Conservation (phyloP, 1,139 yeast species). For the Yamadazyma triangularis region DNA sequence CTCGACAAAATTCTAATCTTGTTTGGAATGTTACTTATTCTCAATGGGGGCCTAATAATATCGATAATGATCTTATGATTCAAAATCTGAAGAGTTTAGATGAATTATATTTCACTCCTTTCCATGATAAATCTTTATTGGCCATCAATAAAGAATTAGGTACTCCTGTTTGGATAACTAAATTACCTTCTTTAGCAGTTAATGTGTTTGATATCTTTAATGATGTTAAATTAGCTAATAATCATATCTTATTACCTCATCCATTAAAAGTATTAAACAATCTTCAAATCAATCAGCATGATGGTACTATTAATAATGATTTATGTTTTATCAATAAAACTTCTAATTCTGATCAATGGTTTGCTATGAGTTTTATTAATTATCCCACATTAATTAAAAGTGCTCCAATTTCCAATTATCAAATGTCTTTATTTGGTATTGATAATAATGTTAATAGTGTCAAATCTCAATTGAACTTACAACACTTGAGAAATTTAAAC, state of each 20-base stretch:
- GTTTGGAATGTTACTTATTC: constrained; percentile 87
- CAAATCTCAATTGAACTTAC: constrained; percentile 5
- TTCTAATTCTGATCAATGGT: constrained; percentile 65
- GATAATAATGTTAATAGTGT: constrained; percentile 11
- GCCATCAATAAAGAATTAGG: constrained; percentile 65
- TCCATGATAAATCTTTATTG: constrained; percentile 65
- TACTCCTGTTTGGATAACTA: constrained; percentile 76
- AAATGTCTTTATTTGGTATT: constrained; percentile 29
- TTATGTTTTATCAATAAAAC: constrained; percentile 64
- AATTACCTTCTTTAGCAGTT: constrained; percentile 62
- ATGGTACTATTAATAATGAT: constrained; percentile 25
- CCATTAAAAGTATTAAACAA: constrained; percentile 48
- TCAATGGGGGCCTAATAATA: constrained; percentile 89
- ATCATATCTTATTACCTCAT: constrained; percentile 57
- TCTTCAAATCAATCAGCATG: constrained; percentile 23
- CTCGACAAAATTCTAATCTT: constrained; percentile 53
- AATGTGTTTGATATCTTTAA: constrained; percentile 68
- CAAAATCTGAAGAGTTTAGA: constrained; percentile 57
- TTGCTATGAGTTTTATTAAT: constrained; percentile 72
- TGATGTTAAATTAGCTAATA: constrained; percentile 17
- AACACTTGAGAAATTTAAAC: constrained; percentile 16
- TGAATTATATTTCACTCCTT: constrained; percentile 75
- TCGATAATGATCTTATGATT: constrained; percentile 63
- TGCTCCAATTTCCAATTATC: constrained; percentile 67
- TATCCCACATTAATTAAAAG: constrained; percentile 80